Conservation (phyloP, 2,329 filamentous ascomycete species). For the Dichotomopilus funicola region DNA sequence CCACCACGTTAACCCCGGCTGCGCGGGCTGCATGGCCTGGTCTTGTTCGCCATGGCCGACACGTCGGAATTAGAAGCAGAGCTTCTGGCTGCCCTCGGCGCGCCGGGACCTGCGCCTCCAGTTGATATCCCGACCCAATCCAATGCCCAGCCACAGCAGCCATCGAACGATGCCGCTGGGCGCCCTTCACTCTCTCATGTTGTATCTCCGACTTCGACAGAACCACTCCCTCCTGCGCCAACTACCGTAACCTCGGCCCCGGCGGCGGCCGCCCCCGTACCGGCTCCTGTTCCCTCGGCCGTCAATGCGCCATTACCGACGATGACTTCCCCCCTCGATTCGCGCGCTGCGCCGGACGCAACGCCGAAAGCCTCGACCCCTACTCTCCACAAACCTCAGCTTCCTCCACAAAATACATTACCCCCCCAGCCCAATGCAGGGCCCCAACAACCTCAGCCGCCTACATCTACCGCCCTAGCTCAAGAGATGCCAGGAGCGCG, state of each 20-base stretch:
- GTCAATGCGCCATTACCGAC: not conserved
- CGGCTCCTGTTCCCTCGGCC: not conserved
- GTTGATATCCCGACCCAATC: not conserved
- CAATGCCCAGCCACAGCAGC: not conserved
- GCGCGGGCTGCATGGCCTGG: conserved; percentile 14
- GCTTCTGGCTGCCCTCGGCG: conserved; percentile 22
- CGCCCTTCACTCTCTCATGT: not conserved
- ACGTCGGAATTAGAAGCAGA: conserved; percentile 19
- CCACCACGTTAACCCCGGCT: conserved; percentile 2
- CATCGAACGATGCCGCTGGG: not conserved
- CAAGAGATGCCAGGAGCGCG: not conserved
- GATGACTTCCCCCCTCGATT: not conserved
- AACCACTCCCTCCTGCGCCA: not conserved
- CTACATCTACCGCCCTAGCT: not conserved
- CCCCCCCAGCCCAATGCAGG: not conserved
- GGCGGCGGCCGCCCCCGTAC: not conserved
- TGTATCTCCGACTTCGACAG: not conserved
- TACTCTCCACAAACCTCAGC: not conserved
- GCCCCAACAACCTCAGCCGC: not conserved
- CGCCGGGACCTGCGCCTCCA: conserved; percentile 1
- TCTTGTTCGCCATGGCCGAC: conserved; percentile 22
- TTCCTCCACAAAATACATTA: not conserved
- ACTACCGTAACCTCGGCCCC: not conserved
- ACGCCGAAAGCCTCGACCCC: not conserved
- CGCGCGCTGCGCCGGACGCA: not conserved